Evolutionary conservation across 1,139 yeast species (phyloP).

Genomic region (Pichia sp.): DNA sequence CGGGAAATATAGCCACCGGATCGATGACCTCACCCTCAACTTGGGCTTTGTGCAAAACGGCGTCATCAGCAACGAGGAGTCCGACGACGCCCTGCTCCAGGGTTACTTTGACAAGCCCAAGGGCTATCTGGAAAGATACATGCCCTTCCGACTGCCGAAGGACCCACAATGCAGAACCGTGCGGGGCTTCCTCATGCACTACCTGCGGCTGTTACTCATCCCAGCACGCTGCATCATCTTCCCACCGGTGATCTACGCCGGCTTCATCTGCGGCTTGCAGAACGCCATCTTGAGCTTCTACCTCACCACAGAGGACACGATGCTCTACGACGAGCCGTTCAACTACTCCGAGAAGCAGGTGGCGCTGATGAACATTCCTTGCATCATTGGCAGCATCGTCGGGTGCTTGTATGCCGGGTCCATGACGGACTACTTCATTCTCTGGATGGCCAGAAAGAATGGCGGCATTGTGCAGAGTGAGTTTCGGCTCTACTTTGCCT

Average conservation of each 20-base stretch:
- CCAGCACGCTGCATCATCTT: constrained; percentile 36
- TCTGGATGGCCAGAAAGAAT: constrained; percentile 40
- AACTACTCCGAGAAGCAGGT: constrained; percentile 34
- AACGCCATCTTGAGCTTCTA: constrained; percentile 40
- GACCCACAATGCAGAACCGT: constrained; percentile 21
- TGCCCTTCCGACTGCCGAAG: constrained; percentile 31
- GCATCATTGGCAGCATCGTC: constrained; percentile 38
- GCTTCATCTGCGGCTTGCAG: constrained; percentile 41
- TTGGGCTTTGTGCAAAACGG: constrained; percentile 25
- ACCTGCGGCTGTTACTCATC: constrained; percentile 31
- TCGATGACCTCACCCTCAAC: constrained; percentile 27
- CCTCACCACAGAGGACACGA: constrained; percentile 40
- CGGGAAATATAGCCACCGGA: constrained; percentile 40
- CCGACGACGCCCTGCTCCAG: constrained; percentile 19
- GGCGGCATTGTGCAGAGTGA: constrained; percentile 41
- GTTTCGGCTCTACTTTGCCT: constrained; percentile 36
- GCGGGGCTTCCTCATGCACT: constrained; percentile 32
- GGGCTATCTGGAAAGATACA: constrained; percentile 30
- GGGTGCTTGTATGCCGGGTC: constrained; percentile 42
- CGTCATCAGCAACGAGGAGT: constrained; percentile 23
- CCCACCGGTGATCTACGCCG: constrained; percentile 38
- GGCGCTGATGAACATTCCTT: constrained; percentile 40
- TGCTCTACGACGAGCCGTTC: constrained; percentile 35
- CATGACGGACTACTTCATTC: constrained; percentile 37
- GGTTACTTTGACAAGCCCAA: constrained; percentile 33